Percentiles rank a stretch among this genome's conserved stretches.
These are phyloP conservation scores for Dryas alaskensis DNA, from an alignment of 306 rosid genomes.

Conservation along the genomic window DNA sequence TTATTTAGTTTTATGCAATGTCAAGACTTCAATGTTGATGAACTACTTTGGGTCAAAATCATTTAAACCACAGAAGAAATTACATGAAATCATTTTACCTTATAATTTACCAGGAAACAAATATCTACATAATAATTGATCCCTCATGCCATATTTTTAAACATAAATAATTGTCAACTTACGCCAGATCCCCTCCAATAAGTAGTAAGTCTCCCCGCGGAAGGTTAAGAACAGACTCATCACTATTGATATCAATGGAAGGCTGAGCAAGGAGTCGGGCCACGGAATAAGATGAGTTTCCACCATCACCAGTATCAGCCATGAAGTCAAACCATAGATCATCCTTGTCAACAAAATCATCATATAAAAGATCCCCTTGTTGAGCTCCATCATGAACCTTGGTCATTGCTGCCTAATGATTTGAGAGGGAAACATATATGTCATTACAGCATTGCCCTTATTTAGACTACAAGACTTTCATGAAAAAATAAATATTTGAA, in stretches of 20 bases:
- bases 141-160: constrained; percentile 13
- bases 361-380: constrained; percentile 63
- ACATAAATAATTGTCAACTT: constrained; percentile 38
- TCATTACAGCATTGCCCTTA: constrained; percentile 3
- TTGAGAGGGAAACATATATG: constrained; percentile 26
- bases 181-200: constrained; percentile 99
- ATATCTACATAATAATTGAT: constrained; percentile 4
- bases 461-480: not conserved
- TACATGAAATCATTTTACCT: constrained; percentile 6
- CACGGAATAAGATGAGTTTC: constrained; percentile 90
- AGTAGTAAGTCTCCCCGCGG: constrained; percentile 86
- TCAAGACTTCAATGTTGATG: not conserved
- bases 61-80: constrained; percentile 15
- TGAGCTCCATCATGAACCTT: constrained; percentile 58
- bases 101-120: constrained; percentile 21
- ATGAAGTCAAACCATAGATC: constrained; percentile 96
- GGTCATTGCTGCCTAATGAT: constrained; percentile 91
- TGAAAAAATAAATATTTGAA: not conserved
- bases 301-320: constrained; percentile 99
- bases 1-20: not conserved
- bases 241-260: constrained; percentile 47
- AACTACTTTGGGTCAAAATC: constrained; percentile 13
- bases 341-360: constrained; percentile 70
- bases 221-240: constrained; percentile 49
- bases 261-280: constrained; percentile 95